phyloP scores from a whole-genome alignment of 495 filamentous ascomycete genomes.

The Aspergillus steynii region DNA sequence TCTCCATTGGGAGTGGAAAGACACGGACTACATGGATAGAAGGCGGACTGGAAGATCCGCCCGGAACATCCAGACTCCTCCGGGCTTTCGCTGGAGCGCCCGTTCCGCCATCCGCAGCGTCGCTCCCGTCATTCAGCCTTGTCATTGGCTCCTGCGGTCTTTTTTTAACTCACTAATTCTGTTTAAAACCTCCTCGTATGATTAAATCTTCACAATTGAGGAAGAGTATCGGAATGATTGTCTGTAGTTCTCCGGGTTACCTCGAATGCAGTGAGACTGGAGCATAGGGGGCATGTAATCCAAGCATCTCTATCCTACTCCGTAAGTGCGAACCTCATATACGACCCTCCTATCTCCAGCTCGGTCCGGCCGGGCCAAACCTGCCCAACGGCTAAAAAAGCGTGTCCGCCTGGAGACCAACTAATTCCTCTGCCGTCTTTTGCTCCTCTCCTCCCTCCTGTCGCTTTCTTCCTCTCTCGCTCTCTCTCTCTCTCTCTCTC shows the following conservation, averaged over 20 bases:
- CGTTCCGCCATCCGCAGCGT: conserved; percentile 17
- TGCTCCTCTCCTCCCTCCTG: conserved; percentile 1
- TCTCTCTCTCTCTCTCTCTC: not conserved
- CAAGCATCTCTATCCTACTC: no score
- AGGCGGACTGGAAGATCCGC: not conserved
- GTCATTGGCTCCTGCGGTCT: conserved; percentile 12
- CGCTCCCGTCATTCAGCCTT: not conserved
- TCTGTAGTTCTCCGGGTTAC: no score
- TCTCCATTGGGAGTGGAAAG: no score
- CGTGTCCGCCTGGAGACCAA: no score
- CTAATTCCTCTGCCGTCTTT: not conserved
- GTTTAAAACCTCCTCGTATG: no score
- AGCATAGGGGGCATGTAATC: no score
- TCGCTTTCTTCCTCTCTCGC: not conserved
- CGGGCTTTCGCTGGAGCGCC: conserved; percentile 5
- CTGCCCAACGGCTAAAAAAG: not conserved
- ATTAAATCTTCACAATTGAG: no score
- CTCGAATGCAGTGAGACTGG: no score
- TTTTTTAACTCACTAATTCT: not conserved
- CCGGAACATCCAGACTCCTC: not conserved
- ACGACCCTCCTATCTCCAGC: conserved; percentile 15
- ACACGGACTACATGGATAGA: no score
- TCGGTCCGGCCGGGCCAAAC: conserved; percentile 1
- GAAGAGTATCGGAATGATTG: no score
- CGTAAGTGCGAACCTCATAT: conserved; percentile 6